These are phyloP conservation scores for Leccinum ponderosum DNA, from an alignment of 1,284 basidiomycete species.

Conservation along the genomic window DNA sequence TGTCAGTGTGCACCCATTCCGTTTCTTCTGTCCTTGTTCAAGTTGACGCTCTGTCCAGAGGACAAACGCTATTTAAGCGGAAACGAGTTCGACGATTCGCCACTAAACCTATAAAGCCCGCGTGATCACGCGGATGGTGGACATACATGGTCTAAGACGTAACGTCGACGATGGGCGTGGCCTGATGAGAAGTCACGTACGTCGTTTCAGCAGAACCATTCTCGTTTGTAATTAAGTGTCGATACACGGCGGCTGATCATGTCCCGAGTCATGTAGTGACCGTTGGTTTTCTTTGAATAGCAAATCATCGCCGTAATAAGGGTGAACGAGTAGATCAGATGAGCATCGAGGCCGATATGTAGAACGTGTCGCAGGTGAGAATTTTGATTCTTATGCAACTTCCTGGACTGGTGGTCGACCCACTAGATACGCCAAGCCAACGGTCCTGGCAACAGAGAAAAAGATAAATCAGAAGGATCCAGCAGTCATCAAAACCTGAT, in stretches of 20 bases:
- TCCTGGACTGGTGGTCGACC: neutral
- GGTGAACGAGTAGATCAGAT: neutral
- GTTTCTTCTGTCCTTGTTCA: neutral
- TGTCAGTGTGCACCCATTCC: neutral
- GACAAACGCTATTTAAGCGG: neutral
- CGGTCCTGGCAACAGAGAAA: neutral
- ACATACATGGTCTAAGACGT: neutral
- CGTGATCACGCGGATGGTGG: neutral
- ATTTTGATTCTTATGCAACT: neutral
- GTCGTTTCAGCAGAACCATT: neutral
- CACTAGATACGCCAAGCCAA: neutral
- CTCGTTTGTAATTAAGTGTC: neutral
- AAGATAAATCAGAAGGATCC: neutral
- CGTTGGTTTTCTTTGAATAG: neutral
- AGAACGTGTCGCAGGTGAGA: neutral
- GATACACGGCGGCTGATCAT: neutral
- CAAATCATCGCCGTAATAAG: neutral
- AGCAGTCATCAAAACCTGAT: neutral
- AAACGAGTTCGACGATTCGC: neutral
- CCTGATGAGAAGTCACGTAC: neutral
- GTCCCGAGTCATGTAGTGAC: neutral
- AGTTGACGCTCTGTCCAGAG: neutral
- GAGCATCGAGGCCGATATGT: neutral
- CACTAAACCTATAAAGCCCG: neutral
- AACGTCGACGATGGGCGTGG: neutral